Base-by-base conservation (phyloP, 441 rosid genomes). In the Bruguiera hainesii region DNA sequence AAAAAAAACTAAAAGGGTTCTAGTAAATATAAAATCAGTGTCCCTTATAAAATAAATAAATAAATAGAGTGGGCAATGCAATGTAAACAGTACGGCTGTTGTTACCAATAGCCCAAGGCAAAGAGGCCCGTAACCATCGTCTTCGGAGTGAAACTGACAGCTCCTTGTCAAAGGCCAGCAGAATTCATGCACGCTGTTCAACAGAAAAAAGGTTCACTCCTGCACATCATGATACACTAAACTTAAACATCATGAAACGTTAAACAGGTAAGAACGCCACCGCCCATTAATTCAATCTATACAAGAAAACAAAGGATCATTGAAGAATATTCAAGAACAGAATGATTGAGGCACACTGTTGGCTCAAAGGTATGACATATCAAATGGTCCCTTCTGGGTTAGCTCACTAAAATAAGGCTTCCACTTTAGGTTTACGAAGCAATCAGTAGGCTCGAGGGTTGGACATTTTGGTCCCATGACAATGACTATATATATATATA, bases 331-430 rank as follows among this genome's bases (percentile, higher is more conserved):
- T 61, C 50, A 51, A 35, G 31, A 52, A 59, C 13, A 31, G 60
- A 52, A 53, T 69, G 25, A 60, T 69, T 60, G 70, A 55, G 8
- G 60, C 18, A 21, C 30, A 65, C 63, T 59, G 55, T 69, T 55
- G 4, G 37, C 20, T n/a, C 21, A 46, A n/a, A 25, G 33, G 26
- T 10, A 52, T 31, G 53, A 25, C 59, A 52, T 33, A 33, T 68
- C 55, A 58, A 21, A 59, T 11, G 56, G 29, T 28, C 26, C 18
- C 8, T 50, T 15, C 11, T 13, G 16, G 1, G 26, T 30, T 18
- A 37, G 33, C 58, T 39, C 28, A 26, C 25, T 18, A 29, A 49
- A 30, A 39, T 13, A 42, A 42, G 48, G 48, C 48, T 42, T 13
- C 46, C 48, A 0, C 16, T 18, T 31, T 20, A 8, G 64, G 19